phyloP scores from a whole-genome alignment of 805 yeast species.

The Scheffersomyces ergatensis region DNA sequence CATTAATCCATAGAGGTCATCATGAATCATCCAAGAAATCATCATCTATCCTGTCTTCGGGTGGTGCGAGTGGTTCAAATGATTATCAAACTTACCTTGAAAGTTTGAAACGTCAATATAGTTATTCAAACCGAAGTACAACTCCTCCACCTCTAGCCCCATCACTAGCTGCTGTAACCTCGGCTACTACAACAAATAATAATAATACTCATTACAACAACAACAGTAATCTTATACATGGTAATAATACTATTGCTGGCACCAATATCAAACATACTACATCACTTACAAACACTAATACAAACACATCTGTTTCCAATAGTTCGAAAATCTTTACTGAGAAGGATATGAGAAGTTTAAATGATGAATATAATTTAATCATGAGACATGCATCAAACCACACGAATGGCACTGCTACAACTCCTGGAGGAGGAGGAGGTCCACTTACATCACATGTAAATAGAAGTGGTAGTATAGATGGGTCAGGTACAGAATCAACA shows the following conservation, averaged over 20 bases:
- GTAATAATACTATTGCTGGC: not conserved
- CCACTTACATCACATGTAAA: not conserved
- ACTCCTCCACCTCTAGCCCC: not conserved
- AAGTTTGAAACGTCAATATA: constrained; percentile 5
- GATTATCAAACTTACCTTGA: constrained; percentile 9
- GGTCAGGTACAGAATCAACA: constrained; percentile 1
- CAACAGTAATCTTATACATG: not conserved
- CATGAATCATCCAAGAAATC: constrained; percentile 12
- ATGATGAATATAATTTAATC: constrained; percentile 4
- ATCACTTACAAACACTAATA: not conserved
- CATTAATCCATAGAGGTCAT: not conserved
- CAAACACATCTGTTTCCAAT: not conserved
- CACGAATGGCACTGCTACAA: not conserved
- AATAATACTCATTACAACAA: too few species aligned
- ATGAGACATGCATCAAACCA: not conserved
- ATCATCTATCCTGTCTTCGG: constrained; percentile 6
- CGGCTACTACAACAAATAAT: too few species aligned
- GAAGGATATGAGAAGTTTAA: constrained; percentile 2
- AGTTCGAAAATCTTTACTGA: constrained; percentile 5
- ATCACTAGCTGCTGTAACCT: not conserved
- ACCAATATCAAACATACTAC: not conserved
- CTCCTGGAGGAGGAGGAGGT: too few species aligned
- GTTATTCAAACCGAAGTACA: not conserved
- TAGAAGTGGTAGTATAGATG: constrained; percentile 1
- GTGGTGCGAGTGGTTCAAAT: not conserved